phyloP scores from a whole-genome alignment of 139 green algal genomes.

The Chlamydomonas sp. region DNA sequence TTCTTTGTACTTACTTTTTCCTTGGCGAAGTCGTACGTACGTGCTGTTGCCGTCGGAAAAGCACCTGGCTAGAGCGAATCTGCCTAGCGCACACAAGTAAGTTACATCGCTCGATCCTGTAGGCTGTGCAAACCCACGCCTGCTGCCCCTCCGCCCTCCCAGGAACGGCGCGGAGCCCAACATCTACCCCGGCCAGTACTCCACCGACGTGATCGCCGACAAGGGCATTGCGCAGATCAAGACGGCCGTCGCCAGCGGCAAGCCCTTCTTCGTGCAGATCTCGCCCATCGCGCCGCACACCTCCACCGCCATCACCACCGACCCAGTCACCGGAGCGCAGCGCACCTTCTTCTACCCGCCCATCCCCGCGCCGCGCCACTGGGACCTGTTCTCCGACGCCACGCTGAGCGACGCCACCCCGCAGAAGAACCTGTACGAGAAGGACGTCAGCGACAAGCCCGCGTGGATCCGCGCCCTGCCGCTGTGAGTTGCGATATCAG shows the following conservation, averaged over 20 bases:
- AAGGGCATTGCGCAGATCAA: slow-evolving; percentile 33
- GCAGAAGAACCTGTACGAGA: slow-evolving; percentile 26
- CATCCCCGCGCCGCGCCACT: slow-evolving; percentile 37
- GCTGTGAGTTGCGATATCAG: slow-evolving; percentile 14
- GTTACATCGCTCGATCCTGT: no score
- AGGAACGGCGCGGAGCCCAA: slow-evolving; percentile 27
- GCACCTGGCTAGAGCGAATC: no score
- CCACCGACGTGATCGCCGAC: slow-evolving; percentile 31
- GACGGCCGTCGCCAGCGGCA: not conserved
- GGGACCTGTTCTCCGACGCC: slow-evolving; percentile 39
- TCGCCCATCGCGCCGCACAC: slow-evolving; percentile 36
- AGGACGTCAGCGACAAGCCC: slow-evolving; percentile 36
- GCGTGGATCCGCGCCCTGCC: slow-evolving; percentile 29
- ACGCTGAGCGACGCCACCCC: slow-evolving; percentile 2
- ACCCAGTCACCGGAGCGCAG: not conserved
- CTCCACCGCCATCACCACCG: slow-evolving; percentile 14
- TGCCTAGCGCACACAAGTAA: no score
- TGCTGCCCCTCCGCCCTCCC: not conserved
- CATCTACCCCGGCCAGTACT: slow-evolving; percentile 31
- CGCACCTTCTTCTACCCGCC: slow-evolving; percentile 34
- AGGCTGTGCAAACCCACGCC: not conserved
- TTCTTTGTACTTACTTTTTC: no score
- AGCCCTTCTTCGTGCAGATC: slow-evolving; percentile 43
- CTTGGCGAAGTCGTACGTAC: no score
- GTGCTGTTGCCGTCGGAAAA: no score